Base-by-base conservation (phyloP, 176 grass and related monocot genomes). In the Areca catechu region DNA sequence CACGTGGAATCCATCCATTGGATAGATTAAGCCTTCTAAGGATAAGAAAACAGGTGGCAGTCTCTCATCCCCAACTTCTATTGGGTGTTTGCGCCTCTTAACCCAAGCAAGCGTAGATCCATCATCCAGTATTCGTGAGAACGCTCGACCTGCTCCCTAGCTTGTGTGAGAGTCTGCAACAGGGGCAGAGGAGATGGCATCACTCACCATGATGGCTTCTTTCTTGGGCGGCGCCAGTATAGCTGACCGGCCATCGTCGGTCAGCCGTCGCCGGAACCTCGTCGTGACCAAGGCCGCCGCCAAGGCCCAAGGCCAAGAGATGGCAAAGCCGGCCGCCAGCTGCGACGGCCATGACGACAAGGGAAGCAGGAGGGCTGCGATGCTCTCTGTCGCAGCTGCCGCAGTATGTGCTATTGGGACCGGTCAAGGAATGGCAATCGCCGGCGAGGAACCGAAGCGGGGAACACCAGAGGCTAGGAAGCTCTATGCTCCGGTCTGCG, bases 401-500 rank as follows among this genome's bases (percentile, higher is more conserved):
- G 50, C 51, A 5, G 50, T 9, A 15, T 28, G 50, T 19, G 65
- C 27, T 19, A 4, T 37, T 9, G 63, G 50, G 18, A 43, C 34
- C 34, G 14, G 34, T 43, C 50, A 54, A 57, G 67, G 54, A 2
- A 50, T 60, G 2, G 67, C 67, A 6, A 58, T 15, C 19, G 67
- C 54, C 3, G 28, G 4, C 1, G 67, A 59, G 16, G 67, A 50
- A 12, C 67, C 67, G 7, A 70, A 70, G 67, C 7, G 3, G 20
- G 67, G 67, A 47, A 59, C 67, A 43, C 22, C 43, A 23, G 56
- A 59, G 30, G 67, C 67, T 10, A 70, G 19, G 55, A 70, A 70
- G 56, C 17, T 48, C 29, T 70, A 70, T n/a, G 54, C 53, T 1
- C 55, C 67, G 7, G 17, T 70, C 16, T 70, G 67, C 56, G 67